Evolutionary conservation across 805 yeast species (phyloP).

Genomic region (Starmerella powellii): DNA sequence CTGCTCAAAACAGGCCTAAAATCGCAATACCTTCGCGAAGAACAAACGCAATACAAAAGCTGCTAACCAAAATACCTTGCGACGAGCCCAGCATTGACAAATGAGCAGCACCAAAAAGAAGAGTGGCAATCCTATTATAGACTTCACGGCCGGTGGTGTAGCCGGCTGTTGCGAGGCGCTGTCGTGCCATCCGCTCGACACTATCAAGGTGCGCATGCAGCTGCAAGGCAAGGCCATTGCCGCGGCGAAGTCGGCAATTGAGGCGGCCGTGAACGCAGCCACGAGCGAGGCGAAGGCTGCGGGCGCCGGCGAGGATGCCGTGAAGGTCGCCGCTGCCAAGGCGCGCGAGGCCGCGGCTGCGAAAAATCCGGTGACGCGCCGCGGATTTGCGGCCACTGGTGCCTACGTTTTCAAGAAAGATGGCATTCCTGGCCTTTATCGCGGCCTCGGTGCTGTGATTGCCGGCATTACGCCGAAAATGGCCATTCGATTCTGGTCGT

Average conservation of each 20-base stretch:
- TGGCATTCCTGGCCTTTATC: conserved; percentile 74
- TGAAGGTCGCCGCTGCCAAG: conserved; percentile 11
- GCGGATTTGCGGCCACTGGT: conserved; percentile 81
- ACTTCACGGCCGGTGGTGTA: conserved; percentile 76
- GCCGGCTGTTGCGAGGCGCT: conserved; percentile 97
- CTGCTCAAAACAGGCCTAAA: too few species aligned
- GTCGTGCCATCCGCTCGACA: conserved; percentile 95
- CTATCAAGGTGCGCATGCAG: conserved; percentile 96
- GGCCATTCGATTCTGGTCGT: conserved; percentile 94
- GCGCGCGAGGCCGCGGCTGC: conserved; percentile 24
- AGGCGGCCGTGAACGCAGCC: conserved; percentile 18
- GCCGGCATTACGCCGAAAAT: conserved; percentile 96
- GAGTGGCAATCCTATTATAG: conserved; percentile 25
- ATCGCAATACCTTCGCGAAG: too few species aligned
- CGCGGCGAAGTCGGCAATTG: conserved; percentile 20
- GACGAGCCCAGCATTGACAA: too few species aligned
- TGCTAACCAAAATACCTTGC: conserved; percentile 1
- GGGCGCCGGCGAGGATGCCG: conserved; percentile 8
- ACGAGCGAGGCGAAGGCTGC: conserved; percentile 10
- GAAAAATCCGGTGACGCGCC: conserved; percentile 40
- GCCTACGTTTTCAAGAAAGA: conserved; percentile 63
- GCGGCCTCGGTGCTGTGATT: conserved; percentile 93
- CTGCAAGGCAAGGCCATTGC: conserved; percentile 50
- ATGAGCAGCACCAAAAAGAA: conserved; percentile 17
- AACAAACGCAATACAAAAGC: neutral